Percentiles rank a stretch among this genome's conserved stretches.
phyloP scores from a whole-genome alignment of 495 filamentous ascomycete species.

The Rhizodiscina lignyota region DNA sequence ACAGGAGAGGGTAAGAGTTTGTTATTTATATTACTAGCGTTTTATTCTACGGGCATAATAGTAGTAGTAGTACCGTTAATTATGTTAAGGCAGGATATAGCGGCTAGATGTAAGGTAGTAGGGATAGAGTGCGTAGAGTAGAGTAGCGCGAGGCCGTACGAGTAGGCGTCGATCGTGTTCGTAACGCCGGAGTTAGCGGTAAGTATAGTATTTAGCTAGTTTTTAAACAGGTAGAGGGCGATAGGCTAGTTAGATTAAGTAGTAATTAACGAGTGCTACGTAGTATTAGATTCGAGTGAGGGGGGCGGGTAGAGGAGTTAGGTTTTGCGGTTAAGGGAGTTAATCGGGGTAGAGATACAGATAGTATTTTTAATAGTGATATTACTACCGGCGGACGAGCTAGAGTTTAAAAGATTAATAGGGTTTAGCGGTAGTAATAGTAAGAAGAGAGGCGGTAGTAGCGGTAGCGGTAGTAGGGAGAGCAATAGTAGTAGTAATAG shows the following conservation, averaged over 20 bases:
- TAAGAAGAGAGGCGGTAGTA: constrained; percentile 4
- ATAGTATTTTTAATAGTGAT: constrained; percentile 15
- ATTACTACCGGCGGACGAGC: too few species aligned
- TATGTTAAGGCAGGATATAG: constrained; percentile 8
- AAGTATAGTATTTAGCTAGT: constrained; percentile 7
- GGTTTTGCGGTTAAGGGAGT: constrained; percentile 7
- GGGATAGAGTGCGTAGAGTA: constrained; percentile 10
- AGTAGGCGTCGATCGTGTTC: constrained; percentile 9
- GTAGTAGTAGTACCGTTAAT: constrained; percentile 11
- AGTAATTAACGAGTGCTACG: constrained; percentile 13
- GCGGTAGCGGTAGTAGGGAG: not conserved
- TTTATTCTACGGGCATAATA: constrained; percentile 2
- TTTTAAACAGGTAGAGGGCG: constrained; percentile 10
- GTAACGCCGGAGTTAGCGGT: constrained; percentile 9
- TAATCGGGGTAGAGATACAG: constrained; percentile 5
- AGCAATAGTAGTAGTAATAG: too few species aligned
- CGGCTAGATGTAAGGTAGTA: constrained; percentile 2
- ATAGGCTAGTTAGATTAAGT: constrained; percentile 9
- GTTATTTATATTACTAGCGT: constrained; percentile 14
- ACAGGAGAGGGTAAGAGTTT: constrained; percentile 13
- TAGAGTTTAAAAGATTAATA: too few species aligned
- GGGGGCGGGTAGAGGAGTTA: constrained; percentile 3
- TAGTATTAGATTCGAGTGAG: constrained; percentile 9
- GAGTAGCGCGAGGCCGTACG: constrained; percentile 4
- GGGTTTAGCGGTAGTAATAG: too few species aligned